Percentiles rank a stretch among this genome's conserved stretches.
Conservation (phyloP, 2,329 filamentous ascomycete species). For the Botrytis aclada region DNA sequence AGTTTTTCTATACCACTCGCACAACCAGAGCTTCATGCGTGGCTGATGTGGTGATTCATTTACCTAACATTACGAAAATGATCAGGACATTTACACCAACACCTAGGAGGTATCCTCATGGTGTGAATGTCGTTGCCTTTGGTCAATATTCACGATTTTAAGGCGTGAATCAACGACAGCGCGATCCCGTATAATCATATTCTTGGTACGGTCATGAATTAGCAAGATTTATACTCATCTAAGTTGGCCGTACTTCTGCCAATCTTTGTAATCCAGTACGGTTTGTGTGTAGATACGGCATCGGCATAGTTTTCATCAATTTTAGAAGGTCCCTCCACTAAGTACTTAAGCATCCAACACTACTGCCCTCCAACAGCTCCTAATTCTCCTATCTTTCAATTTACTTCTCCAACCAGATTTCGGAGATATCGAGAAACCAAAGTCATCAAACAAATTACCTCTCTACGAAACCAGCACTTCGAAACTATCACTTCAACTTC, state of each 20-base stretch:
- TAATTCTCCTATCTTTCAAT: background rate
- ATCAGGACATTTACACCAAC: background rate
- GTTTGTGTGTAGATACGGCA: background rate
- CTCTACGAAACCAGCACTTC: background rate
- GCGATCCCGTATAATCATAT: background rate
- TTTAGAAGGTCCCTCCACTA: background rate
- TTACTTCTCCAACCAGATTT: background rate
- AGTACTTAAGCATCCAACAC: background rate
- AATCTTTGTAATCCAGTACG: background rate
- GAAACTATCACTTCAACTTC: no score
- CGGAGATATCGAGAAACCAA: background rate
- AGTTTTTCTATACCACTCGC: background rate
- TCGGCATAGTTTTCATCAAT: background rate
- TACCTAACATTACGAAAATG: background rate
- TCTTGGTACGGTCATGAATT: background rate
- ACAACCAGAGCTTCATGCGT: background rate
- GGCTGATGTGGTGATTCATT: background rate
- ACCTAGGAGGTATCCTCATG: no score
- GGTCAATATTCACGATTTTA: background rate
- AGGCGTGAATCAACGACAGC: background rate
- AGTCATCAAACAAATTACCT: background rate
- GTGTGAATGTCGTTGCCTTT: background rate
- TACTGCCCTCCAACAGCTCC: background rate
- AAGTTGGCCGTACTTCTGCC: background rate
- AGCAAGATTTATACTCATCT: background rate